Conservation (phyloP, 345 rosid species). For the Capsella bursapastoris region DNA sequence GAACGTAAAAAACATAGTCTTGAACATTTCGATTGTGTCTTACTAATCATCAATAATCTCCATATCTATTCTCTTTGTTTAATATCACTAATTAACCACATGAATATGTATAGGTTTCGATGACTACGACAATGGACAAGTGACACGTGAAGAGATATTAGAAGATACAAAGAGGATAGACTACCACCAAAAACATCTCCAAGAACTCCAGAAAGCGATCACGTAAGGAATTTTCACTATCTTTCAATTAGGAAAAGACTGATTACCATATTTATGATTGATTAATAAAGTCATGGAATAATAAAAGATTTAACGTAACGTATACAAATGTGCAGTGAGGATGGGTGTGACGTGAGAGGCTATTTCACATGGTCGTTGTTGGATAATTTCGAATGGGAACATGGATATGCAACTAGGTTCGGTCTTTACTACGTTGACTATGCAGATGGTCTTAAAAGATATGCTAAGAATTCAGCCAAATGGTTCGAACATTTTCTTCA, state of each 20-base stretch:
- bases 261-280: too few relatives aligned
- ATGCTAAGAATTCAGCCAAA: constrained; percentile 56
- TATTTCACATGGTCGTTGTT: constrained; percentile 59
- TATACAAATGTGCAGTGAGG: constrained; percentile 33
- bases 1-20: neutral
- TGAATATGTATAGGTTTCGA: constrained; percentile 2
- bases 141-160: constrained; percentile 29
- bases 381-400: constrained; percentile 66
- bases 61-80: neutral
- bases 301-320: neutral
- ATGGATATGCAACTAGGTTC: constrained; percentile 49
- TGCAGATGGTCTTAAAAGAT: constrained; percentile 49
- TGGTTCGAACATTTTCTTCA: constrained; percentile 57
- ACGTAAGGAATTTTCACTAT: constrained; percentile 20
- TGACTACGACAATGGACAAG: constrained; percentile 21
- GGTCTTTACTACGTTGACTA: constrained; percentile 55
- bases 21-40: neutral
- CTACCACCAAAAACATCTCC: constrained; percentile 41
- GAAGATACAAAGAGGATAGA: constrained; percentile 40
- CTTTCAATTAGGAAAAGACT: too few relatives aligned
- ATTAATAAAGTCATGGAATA: neutral
- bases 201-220: constrained; percentile 42
- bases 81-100: neutral
- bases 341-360: constrained; percentile 60
- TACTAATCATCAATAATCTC: neutral